Base-by-base conservation (phyloP, 352 stramenopile species). In the Vaucheria bursata region DNA sequence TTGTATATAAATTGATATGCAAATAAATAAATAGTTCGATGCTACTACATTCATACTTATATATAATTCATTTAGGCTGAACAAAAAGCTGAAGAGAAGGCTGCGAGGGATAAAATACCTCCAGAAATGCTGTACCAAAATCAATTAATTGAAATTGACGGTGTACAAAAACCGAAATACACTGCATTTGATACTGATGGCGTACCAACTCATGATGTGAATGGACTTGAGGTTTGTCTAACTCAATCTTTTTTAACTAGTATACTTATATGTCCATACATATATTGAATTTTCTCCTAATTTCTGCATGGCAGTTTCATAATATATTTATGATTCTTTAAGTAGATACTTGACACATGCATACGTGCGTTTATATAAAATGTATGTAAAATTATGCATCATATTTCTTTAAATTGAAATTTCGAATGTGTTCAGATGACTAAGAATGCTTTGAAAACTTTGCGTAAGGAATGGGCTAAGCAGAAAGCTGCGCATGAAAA, bases 401-500 rank as follows among this genome's bases (percentile, higher is more conserved):
- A n/a, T n/a, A n/a, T n/a, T n/a, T n/a, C n/a, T n/a, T n/a, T n/a
- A n/a, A n/a, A n/a, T n/a, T n/a, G n/a, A n/a, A n/a, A n/a, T n/a
- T n/a, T n/a, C n/a, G n/a, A n/a, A n/a, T n/a, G n/a, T n/a, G 8
- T 68, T 49, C 90, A 92, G 71, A 78, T 98, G 72, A 95, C 91
- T 74, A 98, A 98, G 87, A 92, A 88, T 66, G 86, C 89, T 38
- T 85, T 90, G 64, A 99, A 99, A 87, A 98, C 97, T 84, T 87
- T 98, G 70, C 85, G 87, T 7, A 98, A 98, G 86, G 92, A 97
- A 53, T 88, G 93, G 80, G 85, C 87, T 53, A 98, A 97, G 84
- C 95, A 98, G 80, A 92, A 92, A 80, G 87, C 92, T 78, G 84
- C 92, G 0, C 91, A 90, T 77, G 88, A 93, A 33, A 93, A 93